Evolutionary conservation across 1,284 basidiomycete genomes (phyloP).

Genomic region (Golubevia pallescens): DNA sequence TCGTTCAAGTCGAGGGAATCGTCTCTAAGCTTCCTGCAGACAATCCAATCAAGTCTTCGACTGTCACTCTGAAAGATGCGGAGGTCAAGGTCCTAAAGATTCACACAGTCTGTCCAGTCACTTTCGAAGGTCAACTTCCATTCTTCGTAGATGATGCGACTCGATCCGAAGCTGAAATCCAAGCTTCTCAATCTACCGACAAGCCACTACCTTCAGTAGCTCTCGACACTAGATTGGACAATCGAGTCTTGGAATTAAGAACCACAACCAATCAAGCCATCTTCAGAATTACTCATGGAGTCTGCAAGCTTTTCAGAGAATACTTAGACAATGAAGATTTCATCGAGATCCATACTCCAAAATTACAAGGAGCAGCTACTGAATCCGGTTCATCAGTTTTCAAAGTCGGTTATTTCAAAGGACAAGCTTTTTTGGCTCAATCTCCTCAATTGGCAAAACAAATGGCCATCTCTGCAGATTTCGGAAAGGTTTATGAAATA

Average conservation of each 20-base stretch:
- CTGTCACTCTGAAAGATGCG: conserved; percentile 60
- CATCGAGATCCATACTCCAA: conserved; percentile 95
- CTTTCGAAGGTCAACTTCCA: conserved; percentile 46
- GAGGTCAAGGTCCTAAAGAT: conserved; percentile 60
- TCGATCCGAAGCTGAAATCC: conserved; percentile 57
- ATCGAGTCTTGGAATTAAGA: conserved; percentile 90
- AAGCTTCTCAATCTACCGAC: conserved; percentile 58
- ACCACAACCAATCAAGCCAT: conserved; percentile 96
- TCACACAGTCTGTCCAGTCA: conserved; percentile 47
- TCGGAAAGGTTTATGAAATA: conserved; percentile 97
- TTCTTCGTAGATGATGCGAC: conserved; percentile 63
- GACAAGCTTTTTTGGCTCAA: conserved; percentile 90
- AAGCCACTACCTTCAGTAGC: conserved; percentile 54
- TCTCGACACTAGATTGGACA: conserved; percentile 91
- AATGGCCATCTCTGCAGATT: conserved; percentile 98
- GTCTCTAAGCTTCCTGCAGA: conserved; percentile 40
- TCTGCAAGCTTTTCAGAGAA: conserved; percentile 86
- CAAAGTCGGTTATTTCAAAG: conserved; percentile 98
- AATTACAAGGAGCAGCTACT: conserved; percentile 94
- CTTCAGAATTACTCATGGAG: conserved; percentile 87
- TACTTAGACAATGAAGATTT: conserved; percentile 80
- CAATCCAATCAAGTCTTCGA: conserved; percentile 58
- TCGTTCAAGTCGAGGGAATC: conserved; percentile 56
- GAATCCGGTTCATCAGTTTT: conserved; percentile 97
- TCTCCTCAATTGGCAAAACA: conserved; percentile 97